Conservation (phyloP, 2,329 filamentous ascomycete genomes). For the Xylaria sp. region DNA sequence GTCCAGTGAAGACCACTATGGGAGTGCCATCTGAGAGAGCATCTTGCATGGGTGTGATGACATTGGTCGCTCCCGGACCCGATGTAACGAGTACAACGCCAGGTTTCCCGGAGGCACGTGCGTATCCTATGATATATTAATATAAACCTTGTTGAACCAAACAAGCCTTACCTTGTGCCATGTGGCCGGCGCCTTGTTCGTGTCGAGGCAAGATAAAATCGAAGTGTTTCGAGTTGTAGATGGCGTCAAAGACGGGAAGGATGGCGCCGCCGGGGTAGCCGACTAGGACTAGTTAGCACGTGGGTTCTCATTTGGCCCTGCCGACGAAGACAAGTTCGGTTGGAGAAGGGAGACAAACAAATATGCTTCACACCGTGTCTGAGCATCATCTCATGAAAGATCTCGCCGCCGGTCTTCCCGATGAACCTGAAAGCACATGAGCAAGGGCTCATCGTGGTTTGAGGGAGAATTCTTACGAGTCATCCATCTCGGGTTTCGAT, state of each 20-base stretch:
- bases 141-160: conserved; percentile 30
- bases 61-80: conserved; percentile 94
- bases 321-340: conserved; percentile 26
- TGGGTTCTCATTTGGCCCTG: conserved; percentile 23
- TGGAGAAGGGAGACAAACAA: conserved; percentile 70
- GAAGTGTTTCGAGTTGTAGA: conserved; percentile 97
- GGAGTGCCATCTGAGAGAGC: conserved; percentile 95
- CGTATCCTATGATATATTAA: conserved; percentile 64
- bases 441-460: conserved; percentile 23
- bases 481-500: conserved; percentile 28
- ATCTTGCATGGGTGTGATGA: conserved; percentile 96
- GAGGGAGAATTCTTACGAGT: conserved; percentile 29
- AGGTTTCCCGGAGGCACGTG: conserved; percentile 89
- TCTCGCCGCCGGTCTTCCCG: conserved; percentile 93
- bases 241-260: conserved; percentile 97
- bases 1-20: conserved; percentile 94
- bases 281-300: conserved; percentile 58
- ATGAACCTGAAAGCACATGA: conserved; percentile 68
- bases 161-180: conserved; percentile 78
- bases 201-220: conserved; percentile 95
- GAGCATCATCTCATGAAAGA: conserved; percentile 99
- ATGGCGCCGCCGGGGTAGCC: conserved; percentile 96
- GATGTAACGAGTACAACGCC: conserved; percentile 98
- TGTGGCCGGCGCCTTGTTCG: conserved; percentile 95
- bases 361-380: conserved; percentile 91